Evolutionary conservation across 2,329 filamentous ascomycete species (phyloP).

Genomic region (Diaporthe batatas): DNA sequence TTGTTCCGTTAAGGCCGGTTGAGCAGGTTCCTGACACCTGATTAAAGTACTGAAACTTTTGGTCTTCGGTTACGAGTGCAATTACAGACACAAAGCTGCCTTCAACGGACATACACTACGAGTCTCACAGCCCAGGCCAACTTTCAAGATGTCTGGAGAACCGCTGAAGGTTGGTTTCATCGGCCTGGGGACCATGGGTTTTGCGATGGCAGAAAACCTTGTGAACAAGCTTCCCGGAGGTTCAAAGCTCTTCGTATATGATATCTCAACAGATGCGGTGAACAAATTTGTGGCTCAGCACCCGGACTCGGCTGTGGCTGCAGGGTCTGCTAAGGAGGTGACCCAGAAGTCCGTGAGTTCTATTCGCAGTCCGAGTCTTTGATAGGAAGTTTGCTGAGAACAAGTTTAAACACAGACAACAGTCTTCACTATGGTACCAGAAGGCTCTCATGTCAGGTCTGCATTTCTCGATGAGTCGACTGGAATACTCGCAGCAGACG

Average conservation of each 20-base stretch:
- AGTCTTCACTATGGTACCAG: constrained; percentile 75
- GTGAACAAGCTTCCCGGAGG: constrained; percentile 73
- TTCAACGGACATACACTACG: constrained; percentile 48
- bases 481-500: constrained; percentile 62
- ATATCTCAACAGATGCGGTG: constrained; percentile 69
- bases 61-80: constrained; percentile 34
- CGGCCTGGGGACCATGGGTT: constrained; percentile 64
- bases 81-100: constrained; percentile 47
- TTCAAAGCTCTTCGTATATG: constrained; percentile 69
- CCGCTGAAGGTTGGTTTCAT: constrained; percentile 59
- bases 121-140: background rate
- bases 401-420: constrained; percentile 62
- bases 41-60: constrained; percentile 33
- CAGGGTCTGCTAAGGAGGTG: constrained; percentile 68
- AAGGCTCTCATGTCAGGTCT: constrained; percentile 74
- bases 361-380: constrained; percentile 17
- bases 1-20: background rate
- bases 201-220: constrained; percentile 77
- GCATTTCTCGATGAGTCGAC: constrained; percentile 63
- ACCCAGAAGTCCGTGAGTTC: constrained; percentile 73
- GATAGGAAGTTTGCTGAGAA: background rate
- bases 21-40: background rate
- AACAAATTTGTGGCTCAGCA: constrained; percentile 67
- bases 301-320: constrained; percentile 55
- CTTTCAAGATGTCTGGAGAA: constrained; percentile 16